Evolutionary conservation across 257 asterid species (phyloP).

Genomic region (Coffea eugenioides): DNA sequence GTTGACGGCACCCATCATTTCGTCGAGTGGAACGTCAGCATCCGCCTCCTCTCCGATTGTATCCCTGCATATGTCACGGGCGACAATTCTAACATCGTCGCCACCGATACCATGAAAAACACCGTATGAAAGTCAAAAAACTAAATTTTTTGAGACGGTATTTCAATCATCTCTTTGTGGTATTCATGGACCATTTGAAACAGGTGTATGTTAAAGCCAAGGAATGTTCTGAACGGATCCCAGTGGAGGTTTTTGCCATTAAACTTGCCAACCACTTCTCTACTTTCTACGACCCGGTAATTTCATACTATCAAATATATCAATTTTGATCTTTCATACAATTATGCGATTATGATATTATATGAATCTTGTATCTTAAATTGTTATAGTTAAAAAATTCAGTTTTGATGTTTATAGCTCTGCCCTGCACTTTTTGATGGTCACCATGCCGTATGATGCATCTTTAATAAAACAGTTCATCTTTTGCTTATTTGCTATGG

Average conservation of each 20-base stretch:
- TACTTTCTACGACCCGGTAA: constrained; percentile 70
- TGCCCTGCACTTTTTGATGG: no score
- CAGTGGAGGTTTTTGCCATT: constrained; percentile 84
- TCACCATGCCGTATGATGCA: no score
- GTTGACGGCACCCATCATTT: constrained; percentile 60
- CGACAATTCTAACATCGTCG: constrained; percentile 77
- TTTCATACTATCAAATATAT: background rate
- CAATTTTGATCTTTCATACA: background rate
- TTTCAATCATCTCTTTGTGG: no score
- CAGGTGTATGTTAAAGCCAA: constrained; percentile 97
- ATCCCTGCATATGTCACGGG: constrained; percentile 62
- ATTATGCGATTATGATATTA: background rate
- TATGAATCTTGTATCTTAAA: background rate
- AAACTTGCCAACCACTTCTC: constrained; percentile 87
- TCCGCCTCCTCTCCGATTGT: constrained; percentile 90
- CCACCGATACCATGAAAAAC: constrained; percentile 96
- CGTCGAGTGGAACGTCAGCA: constrained; percentile 81
- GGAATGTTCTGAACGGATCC: constrained; percentile 62
- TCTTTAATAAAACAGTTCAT: no score
- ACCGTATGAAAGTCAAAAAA: constrained; percentile 40
- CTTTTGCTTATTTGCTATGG: no score
- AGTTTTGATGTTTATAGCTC: no score
- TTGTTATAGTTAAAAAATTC: no score
- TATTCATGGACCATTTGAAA: constrained; percentile 8
- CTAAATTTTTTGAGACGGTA: no score